These are phyloP conservation scores for Amesomyces nigricolor DNA, from an alignment of 2,329 filamentous ascomycete species.

Conservation along the genomic window DNA sequence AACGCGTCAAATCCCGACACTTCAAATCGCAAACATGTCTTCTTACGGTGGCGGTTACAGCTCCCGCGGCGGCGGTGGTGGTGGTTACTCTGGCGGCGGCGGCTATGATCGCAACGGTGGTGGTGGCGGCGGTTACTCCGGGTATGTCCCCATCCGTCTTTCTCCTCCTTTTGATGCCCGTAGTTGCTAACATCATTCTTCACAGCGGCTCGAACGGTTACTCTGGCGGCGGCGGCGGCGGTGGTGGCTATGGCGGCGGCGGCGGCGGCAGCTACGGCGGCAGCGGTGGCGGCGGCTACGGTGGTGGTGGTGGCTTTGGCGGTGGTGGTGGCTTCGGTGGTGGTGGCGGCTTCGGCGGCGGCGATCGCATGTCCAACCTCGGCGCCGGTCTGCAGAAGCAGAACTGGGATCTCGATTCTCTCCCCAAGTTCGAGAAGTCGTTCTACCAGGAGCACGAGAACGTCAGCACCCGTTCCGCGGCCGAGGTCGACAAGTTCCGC, in stretches of 20 bases:
- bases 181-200: constrained; percentile 16
- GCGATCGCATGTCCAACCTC: constrained; percentile 91
- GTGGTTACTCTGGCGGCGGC: constrained; percentile 44
- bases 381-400: constrained; percentile 84
- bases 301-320: constrained; percentile 41
- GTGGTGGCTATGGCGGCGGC: constrained; percentile 37
- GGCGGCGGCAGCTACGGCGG: constrained; percentile 42
- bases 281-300: constrained; percentile 53
- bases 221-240: constrained; percentile 41
- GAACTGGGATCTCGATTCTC: constrained; percentile 69
- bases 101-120: constrained; percentile 40
- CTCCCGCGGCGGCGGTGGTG: constrained; percentile 40
- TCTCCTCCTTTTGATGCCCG: background rate
- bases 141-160: constrained; percentile 18
- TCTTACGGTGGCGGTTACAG: constrained; percentile 34
- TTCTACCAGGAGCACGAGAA: constrained; percentile 95
- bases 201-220: constrained; percentile 32
- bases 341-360: constrained; percentile 48
- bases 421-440: constrained; percentile 98
- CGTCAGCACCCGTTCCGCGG: constrained; percentile 66
- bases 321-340: constrained; percentile 2
- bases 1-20: background rate
- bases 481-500: constrained; percentile 85
- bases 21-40: constrained; percentile 23
- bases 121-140: constrained; percentile 26